Base-by-base conservation (phyloP, 768 basidiomycete species). In the Rhodotorula babjevae region DNA sequence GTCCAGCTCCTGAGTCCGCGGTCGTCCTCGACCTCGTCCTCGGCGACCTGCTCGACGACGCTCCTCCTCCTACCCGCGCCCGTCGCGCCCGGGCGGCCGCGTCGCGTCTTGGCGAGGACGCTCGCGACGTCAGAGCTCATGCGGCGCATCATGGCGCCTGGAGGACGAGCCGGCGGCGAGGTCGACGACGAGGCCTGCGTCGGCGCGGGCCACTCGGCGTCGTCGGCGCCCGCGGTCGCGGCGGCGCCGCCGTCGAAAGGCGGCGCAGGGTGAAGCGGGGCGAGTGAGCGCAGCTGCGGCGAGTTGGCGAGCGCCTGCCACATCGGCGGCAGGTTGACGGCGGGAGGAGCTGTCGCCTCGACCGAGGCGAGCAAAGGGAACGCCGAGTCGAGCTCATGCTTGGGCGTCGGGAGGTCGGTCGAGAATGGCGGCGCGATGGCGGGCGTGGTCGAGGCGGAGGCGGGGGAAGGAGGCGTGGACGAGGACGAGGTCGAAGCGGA, bases 1-100 rank as follows among this genome's bases (percentile, higher is more conserved):
- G 71, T 68, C 71, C 71, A 72, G 46, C 67, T 72, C 66, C 52
- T 60, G 49, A 72, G 10, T 19, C 66, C 71, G 19, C 58, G 55
- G 55, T 67, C 55, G 15, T 63, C 55, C 7, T 27, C 71, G 6
- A 15, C 52, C 7, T 57, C 55, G 25, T 49, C 56, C 44, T 33
- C n/a, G 40, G 10, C 42, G 44, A 46, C 44, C 9, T 59, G 57
- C 65, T 50, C 47, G 23, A 7, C 27, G n/a, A 64, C 56, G 50
- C 65, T 50, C 56, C 47, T 19, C 57, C 42, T 12, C 25, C 58
- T 14, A 2, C 2, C 44, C 56, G n/a, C 29, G 44, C 42, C 12
- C 10, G 21, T 14, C n/a, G 11, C 18, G 5, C 36, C 52, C n/a
- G n/a, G n/a, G 23, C 40, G 19, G 19, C 42, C 31, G 10, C 47